Evolutionary conservation across 2,329 filamentous ascomycete genomes (phyloP).

Genomic region (Stemphylium vesicarium): DNA sequence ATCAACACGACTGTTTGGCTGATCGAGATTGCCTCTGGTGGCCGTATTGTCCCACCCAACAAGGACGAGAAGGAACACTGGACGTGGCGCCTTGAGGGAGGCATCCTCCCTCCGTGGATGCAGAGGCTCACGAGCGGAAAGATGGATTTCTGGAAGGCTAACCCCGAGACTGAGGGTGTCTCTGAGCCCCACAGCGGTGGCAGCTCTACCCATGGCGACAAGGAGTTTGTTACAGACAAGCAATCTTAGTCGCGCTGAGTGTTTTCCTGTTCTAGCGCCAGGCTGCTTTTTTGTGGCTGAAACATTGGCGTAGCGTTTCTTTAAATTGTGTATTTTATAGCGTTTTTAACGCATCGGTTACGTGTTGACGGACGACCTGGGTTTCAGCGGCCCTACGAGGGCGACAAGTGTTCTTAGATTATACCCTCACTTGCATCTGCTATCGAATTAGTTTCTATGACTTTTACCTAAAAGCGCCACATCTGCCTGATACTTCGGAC

Average conservation of each 20-base stretch:
- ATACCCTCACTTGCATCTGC: conserved; percentile 19
- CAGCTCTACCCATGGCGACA: conserved; percentile 33
- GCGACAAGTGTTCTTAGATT: conserved; percentile 2
- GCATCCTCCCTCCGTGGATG: conserved; percentile 77
- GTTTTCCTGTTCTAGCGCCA: conserved; percentile 9
- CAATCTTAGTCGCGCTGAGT: conserved; percentile 19
- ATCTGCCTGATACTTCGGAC: neutral
- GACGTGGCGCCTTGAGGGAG: conserved; percentile 78
- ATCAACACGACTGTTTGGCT: conserved; percentile 76
- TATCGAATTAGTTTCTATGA: neutral
- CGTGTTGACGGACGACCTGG: neutral
- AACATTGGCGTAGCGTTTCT: conserved; percentile 10
- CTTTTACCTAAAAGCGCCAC: neutral
- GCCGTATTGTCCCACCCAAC: conserved; percentile 75
- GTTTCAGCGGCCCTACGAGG: neutral
- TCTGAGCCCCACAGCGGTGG: conserved; percentile 33
- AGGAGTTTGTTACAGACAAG: conserved; percentile 35
- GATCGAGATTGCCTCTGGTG: conserved; percentile 69
- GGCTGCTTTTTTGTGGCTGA: conserved; percentile 6
- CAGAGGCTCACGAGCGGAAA: conserved; percentile 68
- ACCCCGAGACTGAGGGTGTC: conserved; percentile 36
- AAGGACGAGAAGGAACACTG: conserved; percentile 79
- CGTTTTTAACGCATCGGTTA: neutral
- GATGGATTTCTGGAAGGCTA: conserved; percentile 71
- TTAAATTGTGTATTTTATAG: neutral